Evolutionary conservation across 257 asterid genomes (phyloP).

Genomic region (Paulownia fortunei): DNA sequence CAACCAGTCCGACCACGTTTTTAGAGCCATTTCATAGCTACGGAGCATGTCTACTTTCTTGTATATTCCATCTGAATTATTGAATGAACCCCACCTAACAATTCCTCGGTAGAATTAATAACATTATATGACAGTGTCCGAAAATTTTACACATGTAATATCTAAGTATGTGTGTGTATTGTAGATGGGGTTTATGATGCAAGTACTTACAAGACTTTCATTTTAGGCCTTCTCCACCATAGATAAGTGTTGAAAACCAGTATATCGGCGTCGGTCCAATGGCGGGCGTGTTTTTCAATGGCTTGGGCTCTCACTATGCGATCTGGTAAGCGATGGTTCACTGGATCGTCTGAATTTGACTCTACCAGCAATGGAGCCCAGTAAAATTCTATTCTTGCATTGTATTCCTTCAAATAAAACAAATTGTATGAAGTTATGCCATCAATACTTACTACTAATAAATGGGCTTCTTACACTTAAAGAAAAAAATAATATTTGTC

Average conservation of each 20-base stretch:
- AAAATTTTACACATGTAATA: neutral
- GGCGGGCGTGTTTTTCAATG: constrained; percentile 76
- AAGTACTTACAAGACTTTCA: constrained; percentile 66
- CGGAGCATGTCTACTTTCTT: constrained; percentile 76
- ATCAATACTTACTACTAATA: too few species aligned
- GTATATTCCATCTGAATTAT: constrained; percentile 61
- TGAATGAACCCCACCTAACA: constrained; percentile 85
- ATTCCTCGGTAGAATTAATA: neutral
- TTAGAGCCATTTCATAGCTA: constrained; percentile 84
- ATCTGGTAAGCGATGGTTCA: constrained; percentile 69
- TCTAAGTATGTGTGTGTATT: too few species aligned
- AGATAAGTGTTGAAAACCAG: constrained; percentile 80
- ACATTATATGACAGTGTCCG: neutral
- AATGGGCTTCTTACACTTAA: too few species aligned
- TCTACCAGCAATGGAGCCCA: constrained; percentile 94
- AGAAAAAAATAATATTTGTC: too few species aligned
- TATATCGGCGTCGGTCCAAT: constrained; percentile 76
- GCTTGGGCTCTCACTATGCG: constrained; percentile 75
- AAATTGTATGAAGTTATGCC: too few species aligned
- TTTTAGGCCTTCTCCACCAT: constrained; percentile 87
- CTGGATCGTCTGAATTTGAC: constrained; percentile 88
- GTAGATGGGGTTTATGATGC: neutral
- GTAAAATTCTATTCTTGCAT: constrained; percentile 79
- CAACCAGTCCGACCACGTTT: constrained; percentile 91
- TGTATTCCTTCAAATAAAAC: constrained; percentile 69